Percentiles rank a stretch among this genome's conserved stretches.
phyloP scores from a whole-genome alignment of 1,284 basidiomycete species.

The Ceraceosorus guamensis region DNA sequence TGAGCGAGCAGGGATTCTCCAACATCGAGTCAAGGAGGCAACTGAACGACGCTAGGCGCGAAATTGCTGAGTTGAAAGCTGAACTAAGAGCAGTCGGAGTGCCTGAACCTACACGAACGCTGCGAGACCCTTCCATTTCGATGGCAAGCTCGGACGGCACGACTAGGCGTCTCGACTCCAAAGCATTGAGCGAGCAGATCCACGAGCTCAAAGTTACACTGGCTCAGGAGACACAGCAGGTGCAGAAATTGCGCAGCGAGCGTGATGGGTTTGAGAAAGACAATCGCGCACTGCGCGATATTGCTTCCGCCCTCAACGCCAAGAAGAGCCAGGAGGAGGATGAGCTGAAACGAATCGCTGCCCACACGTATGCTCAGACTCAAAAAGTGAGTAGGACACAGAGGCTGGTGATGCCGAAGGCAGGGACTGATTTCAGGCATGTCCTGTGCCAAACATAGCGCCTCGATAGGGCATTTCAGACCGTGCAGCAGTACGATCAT shows the following conservation, averaged over 20 bases:
- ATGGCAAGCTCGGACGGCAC: too few species aligned
- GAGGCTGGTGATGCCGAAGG: too few species aligned
- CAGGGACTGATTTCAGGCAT: too few species aligned
- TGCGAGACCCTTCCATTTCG: too few species aligned
- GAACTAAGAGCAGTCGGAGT: slow-evolving; percentile 16
- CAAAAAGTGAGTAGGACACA: too few species aligned
- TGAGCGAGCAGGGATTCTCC: slow-evolving; percentile 22
- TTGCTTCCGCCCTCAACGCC: background rate
- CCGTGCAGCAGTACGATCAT: too few species aligned
- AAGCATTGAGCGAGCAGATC: slow-evolving; percentile 22
- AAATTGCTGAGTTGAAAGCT: slow-evolving; percentile 25
- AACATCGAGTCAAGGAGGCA: slow-evolving; percentile 23
- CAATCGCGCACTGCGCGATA: slow-evolving; percentile 6
- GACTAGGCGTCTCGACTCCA: too few species aligned
- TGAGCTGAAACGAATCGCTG: slow-evolving; percentile 4
- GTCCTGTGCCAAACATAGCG: too few species aligned
- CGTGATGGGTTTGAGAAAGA: slow-evolving; percentile 3
- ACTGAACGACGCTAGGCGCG: slow-evolving; percentile 17
- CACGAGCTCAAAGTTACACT: slow-evolving; percentile 25
- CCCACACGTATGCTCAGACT: too few species aligned
- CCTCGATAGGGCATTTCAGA: too few species aligned
- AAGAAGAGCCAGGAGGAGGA: slow-evolving; percentile 14
- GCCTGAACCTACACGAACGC: too few species aligned
- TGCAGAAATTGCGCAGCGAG: slow-evolving; percentile 11
- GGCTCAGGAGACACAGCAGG: slow-evolving; percentile 21